Evolutionary conservation across 1,284 basidiomycete genomes (phyloP), one percentile per base, ranked within the genome.

Genomic region (Irpex rosettiformis): DNA sequence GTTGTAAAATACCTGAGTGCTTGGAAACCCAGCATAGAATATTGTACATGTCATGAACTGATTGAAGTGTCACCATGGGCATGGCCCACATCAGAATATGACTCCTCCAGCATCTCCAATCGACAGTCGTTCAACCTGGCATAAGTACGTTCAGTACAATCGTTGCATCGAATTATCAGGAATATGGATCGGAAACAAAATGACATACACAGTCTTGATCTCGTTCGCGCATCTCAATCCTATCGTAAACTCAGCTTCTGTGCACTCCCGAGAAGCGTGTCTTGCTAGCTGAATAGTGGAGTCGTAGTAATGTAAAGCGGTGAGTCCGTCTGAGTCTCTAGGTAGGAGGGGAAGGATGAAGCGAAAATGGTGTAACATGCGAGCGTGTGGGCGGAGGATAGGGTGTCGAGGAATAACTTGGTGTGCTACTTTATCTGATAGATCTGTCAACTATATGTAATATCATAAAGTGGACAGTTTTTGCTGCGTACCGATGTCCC

Each of bases 201-300:
- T 24, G 18, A 72, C 77, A 61, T 61, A 83, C 84, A 75, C 75
- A 72, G 76, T 76, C 67, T 80, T 75, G 33, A 94, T 87, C 62
- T 85, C 79, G 52, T 78, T 75, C 2, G 85, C 85, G 1, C 89
- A 84, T 55, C 77, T 76, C 66, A 91, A 79, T 1, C 87, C 89
- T 3, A 82, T 71, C 55, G 79, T 75, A 64, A 87, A 93, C 70
- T 94, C 91, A 51, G 74, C 76, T 69, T 91, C 87, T 0, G 79
- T 82, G 28, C 88, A 84, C 65, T 91, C 89, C 52, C 76, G 72
- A 2, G 78, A 75, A 0, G 82, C 81, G 62, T 86, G 85, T 29
- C 87, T 79, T 22, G 85, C 91, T n/a, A 89, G 77, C 66, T 93
- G 89, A 47, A 94, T 81, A 1, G 86, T 85, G 49, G 85, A 82